Percentiles rank a stretch among this genome's conserved stretches.
Conservation (phyloP, 2,329 filamentous ascomycete genomes). For the Triangularia verruculosa region DNA sequence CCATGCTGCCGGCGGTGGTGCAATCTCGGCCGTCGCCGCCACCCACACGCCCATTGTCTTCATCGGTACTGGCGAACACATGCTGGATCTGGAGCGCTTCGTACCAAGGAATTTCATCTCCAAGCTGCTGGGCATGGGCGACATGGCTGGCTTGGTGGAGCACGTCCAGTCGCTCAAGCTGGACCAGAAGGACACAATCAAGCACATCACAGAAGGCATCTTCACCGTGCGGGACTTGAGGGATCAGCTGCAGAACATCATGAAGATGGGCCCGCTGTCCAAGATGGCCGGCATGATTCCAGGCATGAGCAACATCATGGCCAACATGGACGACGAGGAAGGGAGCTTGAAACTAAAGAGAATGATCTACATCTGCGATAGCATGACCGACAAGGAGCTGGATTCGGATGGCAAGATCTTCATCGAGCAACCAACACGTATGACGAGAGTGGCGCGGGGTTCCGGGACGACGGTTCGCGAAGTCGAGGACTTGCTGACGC, state of each 20-base stretch:
- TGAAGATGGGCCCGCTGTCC: conserved; percentile 98
- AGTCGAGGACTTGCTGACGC: conserved; percentile 94
- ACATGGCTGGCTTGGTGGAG: conserved; percentile 91
- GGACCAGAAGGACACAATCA: conserved; percentile 98
- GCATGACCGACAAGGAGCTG: conserved; percentile 94
- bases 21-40: conserved; percentile 94
- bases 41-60: conserved; percentile 97
- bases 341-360: conserved; percentile 89
- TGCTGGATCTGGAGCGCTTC: conserved; percentile 91
- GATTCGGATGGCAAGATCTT: conserved; percentile 95
- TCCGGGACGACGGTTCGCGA: conserved; percentile 88
- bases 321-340: conserved; percentile 95
- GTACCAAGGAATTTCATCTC: conserved; percentile 89
- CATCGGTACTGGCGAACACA: conserved; percentile 95
- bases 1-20: conserved; percentile 90
- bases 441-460: conserved; percentile 86
- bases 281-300: conserved; percentile 99
- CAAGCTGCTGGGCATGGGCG: conserved; percentile 94
- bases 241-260: conserved; percentile 94
- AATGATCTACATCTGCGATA: conserved; percentile 99
- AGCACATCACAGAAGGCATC: conserved; percentile 94
- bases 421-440: conserved; percentile 84
- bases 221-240: conserved; percentile 93
- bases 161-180: conserved; percentile 94
- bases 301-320: conserved; percentile 88